These are phyloP conservation scores for Alternaria triticina DNA, from an alignment of 2,329 filamentous ascomycete genomes.

Conservation along the genomic window DNA sequence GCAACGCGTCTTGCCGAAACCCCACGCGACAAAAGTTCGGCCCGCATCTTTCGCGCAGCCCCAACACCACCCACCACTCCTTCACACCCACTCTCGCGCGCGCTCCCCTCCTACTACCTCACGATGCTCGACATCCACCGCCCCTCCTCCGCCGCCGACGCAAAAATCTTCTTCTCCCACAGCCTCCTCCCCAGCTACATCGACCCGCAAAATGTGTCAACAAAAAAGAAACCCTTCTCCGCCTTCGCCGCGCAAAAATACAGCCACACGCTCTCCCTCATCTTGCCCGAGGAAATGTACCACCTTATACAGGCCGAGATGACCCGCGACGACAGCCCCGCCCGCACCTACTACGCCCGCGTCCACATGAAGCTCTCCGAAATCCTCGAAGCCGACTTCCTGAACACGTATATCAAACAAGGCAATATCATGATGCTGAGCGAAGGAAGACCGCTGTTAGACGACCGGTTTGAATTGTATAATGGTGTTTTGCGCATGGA, in stretches of 20 bases:
- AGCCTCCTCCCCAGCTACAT: slow-evolving; percentile 70
- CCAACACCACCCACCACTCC: neutral
- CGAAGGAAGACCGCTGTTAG: slow-evolving; percentile 71
- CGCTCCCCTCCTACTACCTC: neutral
- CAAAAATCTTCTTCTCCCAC: slow-evolving; percentile 78
- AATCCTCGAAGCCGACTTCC: slow-evolving; percentile 76
- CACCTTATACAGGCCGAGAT: too few relatives aligned
- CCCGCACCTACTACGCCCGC: slow-evolving; percentile 64
- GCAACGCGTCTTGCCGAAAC: slow-evolving; percentile 8
- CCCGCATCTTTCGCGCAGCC: neutral
- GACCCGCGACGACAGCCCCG: slow-evolving; percentile 32
- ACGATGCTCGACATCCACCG: slow-evolving; percentile 46
- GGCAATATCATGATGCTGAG: slow-evolving; percentile 86
- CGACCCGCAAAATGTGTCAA: slow-evolving; percentile 61
- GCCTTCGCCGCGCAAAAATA: slow-evolving; percentile 70
- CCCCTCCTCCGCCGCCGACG: slow-evolving; percentile 42
- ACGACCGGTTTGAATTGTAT: slow-evolving; percentile 74
- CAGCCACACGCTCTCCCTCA: slow-evolving; percentile 73
- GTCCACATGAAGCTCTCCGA: slow-evolving; percentile 76
- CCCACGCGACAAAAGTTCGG: slow-evolving; percentile 5
- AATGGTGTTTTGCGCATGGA: slow-evolving; percentile 77
- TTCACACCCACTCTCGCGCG: neutral
- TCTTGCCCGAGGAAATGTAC: slow-evolving; percentile 72
- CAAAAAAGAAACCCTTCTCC: slow-evolving; percentile 78
- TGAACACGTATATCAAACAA: slow-evolving; percentile 82